phyloP scores from a whole-genome alignment of 345 rosid species.

The Zanthoxylum bungeanum region DNA sequence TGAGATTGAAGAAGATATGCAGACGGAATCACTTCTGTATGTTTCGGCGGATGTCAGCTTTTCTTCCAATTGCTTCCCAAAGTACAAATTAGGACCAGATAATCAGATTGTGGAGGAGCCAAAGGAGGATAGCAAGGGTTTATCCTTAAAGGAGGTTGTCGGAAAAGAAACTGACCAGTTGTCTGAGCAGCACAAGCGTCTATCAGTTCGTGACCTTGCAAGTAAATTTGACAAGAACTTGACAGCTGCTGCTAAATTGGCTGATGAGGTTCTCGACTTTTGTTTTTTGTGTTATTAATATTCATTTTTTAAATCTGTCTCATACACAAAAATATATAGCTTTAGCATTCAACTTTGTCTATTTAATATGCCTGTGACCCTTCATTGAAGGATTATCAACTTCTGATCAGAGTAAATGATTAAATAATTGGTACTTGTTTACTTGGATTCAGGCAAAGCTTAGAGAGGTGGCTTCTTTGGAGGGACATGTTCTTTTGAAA shows the following conservation, averaged over 20 bases:
- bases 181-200: constrained; percentile 85
- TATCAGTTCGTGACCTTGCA: constrained; percentile 98
- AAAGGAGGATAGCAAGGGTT: constrained; percentile 59
- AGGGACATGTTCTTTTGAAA: constrained; percentile 96
- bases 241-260: constrained; percentile 79
- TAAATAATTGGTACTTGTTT: constrained; percentile 4
- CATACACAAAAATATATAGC: neutral
- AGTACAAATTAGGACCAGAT: constrained; percentile 85
- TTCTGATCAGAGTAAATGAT: constrained; percentile 10
- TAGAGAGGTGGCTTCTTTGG: constrained; percentile 90
- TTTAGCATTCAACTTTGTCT: neutral
- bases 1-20: constrained; percentile 43
- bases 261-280: constrained; percentile 70
- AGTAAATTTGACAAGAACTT: constrained; percentile 94
- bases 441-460: constrained; percentile 69
- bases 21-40: constrained; percentile 38
- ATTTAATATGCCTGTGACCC: neutral
- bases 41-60: constrained; percentile 97
- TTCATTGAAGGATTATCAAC: constrained; percentile 4
- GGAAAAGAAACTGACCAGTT: constrained; percentile 63
- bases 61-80: constrained; percentile 71
- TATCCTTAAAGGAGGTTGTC: constrained; percentile 75
- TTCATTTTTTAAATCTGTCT: neutral
- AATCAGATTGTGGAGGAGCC: constrained; percentile 89
- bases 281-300: too few species aligned